Percentiles rank a stretch among this genome's conserved stretches.
These are phyloP conservation scores for Phialophora verrucosa DNA, from an alignment of 2,329 filamentous ascomycete genomes.

Conservation along the genomic window DNA sequence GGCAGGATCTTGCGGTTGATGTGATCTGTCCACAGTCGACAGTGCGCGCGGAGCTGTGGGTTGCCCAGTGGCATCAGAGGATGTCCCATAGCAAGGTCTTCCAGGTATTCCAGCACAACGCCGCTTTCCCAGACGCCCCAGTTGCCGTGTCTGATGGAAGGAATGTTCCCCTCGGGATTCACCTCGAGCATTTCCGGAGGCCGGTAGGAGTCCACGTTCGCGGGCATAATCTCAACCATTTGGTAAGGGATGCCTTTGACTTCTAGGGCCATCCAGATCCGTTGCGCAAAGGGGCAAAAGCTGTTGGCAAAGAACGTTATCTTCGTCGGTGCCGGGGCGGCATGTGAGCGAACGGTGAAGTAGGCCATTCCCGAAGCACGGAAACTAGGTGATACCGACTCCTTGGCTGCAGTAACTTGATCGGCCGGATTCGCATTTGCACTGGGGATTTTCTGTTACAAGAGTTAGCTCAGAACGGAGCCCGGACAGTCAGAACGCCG, in stretches of 20 bases:
- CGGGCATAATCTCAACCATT: constrained; percentile 72
- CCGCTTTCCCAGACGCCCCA: constrained; percentile 84
- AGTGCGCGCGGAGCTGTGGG: constrained; percentile 72
- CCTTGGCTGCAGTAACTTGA: constrained; percentile 19
- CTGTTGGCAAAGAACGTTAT: constrained; percentile 82
- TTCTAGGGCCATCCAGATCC: constrained; percentile 88
- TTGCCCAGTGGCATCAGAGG: constrained; percentile 67
- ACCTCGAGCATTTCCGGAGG: constrained; percentile 75
- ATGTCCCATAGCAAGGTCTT: constrained; percentile 69
- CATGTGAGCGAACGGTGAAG: constrained; percentile 71
- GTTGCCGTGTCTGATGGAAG: constrained; percentile 75
- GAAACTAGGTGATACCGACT: constrained; percentile 29
- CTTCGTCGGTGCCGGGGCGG: constrained; percentile 64
- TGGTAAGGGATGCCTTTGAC: constrained; percentile 79
- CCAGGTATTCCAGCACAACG: constrained; percentile 85
- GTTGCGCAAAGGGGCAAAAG: constrained; percentile 86
- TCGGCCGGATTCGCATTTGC: constrained; percentile 6
- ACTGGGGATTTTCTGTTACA: constrained; percentile 24
- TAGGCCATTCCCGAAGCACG: constrained; percentile 65
- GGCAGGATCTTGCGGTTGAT: constrained; percentile 79
- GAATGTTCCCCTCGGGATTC: constrained; percentile 76
- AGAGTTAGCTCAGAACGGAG: neutral
- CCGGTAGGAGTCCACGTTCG: constrained; percentile 68
- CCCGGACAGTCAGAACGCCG: neutral
- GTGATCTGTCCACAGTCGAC: constrained; percentile 80